Evolutionary conservation across 352 stramenopile genomes (phyloP), one percentile per base, ranked within the genome.

Genomic region (Plasmopara halstedii): DNA sequence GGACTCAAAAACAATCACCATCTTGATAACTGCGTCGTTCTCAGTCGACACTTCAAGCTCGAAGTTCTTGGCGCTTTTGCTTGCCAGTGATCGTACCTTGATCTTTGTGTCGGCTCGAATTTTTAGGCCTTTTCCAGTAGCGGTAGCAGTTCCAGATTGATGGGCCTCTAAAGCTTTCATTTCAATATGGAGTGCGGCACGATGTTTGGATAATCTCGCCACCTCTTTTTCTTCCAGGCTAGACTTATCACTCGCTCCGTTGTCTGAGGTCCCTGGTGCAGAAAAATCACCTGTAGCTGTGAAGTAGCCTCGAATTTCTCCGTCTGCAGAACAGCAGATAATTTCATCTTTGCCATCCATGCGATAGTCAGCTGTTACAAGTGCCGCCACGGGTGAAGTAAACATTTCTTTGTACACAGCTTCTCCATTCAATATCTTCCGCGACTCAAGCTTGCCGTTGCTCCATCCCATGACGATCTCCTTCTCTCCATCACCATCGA

Each of bases 391-490:
- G 10, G 81, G 56, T 2, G 80, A 66, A 3, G 53, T 33, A 25
- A 95, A 72, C 20, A 74, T 76, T 36, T 96, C 81, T 38, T 85
- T 87, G 51, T 88, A 86, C 20, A 95, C 68, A 2, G 91, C 68
- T 50, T 93, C 67, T 23, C 88, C 90, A 38, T 88, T 94, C n/a
- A 67, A 54, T 26, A 85, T 17, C 29, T 65, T 71, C 10, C 82
- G 56, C 13, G 81, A 77, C 49, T 88, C 83, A 9, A 96, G 80
- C 34, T 92, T 92, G 50, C 90, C 86, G 45, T 90, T 96, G 53
- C 58, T 93, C 86, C 87, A 97, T 21, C 86, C 88, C 32, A 90
- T 91, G 26, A 97, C 60, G 37, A 92, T 75, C 50, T 97, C 85
- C 37, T 83, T 74, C 29, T 91, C 81, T 23, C 85, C 88, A 48